Base-by-base conservation (phyloP, 2,329 filamentous ascomycete genomes). In the Sporothrix protearum region DNA sequence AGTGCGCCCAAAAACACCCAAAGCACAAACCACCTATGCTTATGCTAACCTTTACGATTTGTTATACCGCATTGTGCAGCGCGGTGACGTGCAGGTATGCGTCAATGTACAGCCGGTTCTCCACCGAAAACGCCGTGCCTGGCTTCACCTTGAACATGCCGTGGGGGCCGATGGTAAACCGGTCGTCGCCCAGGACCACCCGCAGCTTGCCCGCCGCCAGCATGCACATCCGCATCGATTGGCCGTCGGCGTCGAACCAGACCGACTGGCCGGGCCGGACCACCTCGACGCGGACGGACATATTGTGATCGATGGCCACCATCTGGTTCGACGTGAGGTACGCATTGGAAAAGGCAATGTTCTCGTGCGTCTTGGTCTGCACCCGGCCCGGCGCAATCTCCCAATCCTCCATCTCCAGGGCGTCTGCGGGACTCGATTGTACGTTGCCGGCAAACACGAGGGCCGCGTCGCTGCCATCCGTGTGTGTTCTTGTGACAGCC, bases 81-180 rank as follows among this genome's bases (percentile, higher is more conserved):
- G 49, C 42, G 16, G 72, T 71, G 8, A 79, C 74, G 47, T 85
- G 82, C 53, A 86, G 72, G 22, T 81, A 78, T 0, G 82, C 80
- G 71, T 85, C 82, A 2, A 80, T 55, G 71, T 86, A 86, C 0
- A 82, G 75, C 42, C 78, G 77, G 73, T 87, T 87, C 71, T 80
- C 77, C 4, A 82, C 80, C 22, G 76, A 77, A 73, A 82, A 84
- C 1, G 70, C 69, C 68, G 76, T 77, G 0, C 82, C 81, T 0
- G 82, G 79, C 28, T 76, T 78, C 49, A 86, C 78, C 66, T 80
- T 78, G 73, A 86, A 83, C 75, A 83, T 78, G 33, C 85, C 83
- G 68, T 83, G 80, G 0, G 80, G 78, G 0, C 85, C 85, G 2
- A 86, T 75, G 0, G 76, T 73, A 53, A 85, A 82, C 4, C 79